These are phyloP conservation scores for Aureobasidium vineae DNA, from an alignment of 2,329 filamentous ascomycete genomes.

Conservation along the genomic window DNA sequence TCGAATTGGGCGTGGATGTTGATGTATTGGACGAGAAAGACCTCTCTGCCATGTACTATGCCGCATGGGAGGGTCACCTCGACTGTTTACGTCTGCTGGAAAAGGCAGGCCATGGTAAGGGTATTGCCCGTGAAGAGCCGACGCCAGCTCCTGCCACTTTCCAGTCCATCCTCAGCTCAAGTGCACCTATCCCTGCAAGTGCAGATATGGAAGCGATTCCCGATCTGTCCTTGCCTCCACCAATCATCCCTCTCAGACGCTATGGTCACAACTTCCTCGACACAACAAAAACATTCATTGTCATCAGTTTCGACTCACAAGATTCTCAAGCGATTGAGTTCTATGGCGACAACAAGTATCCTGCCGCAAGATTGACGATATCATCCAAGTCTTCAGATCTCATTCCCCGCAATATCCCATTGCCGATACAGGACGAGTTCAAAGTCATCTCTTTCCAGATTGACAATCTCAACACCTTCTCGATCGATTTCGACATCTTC, in stretches of 20 bases:
- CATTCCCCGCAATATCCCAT: constrained; percentile 91
- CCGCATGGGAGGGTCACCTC: constrained; percentile 94
- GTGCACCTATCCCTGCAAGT: constrained; percentile 57
- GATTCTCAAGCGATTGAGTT: constrained; percentile 79
- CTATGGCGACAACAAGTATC: constrained; percentile 96
- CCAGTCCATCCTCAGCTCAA: constrained; percentile 27
- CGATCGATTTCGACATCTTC: constrained; percentile 96
- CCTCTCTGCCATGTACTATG: constrained; percentile 95
- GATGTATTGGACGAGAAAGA: constrained; percentile 87
- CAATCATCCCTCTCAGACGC: constrained; percentile 88
- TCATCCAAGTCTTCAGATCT: constrained; percentile 95
- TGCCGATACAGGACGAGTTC: constrained; percentile 95
- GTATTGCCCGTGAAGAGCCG: constrained; percentile 41
- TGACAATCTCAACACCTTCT: constrained; percentile 87
- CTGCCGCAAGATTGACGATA: constrained; percentile 89
- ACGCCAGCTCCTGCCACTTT: constrained; percentile 38
- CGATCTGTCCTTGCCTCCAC: constrained; percentile 84
- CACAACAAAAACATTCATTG: constrained; percentile 85
- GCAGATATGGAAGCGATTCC: constrained; percentile 83
- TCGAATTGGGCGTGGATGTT: constrained; percentile 75
- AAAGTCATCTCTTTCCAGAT: constrained; percentile 93
- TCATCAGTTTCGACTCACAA: constrained; percentile 80
- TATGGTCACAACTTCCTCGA: constrained; percentile 99
- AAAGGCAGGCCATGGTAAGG: constrained; percentile 46
- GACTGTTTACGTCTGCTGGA: constrained; percentile 89